These are phyloP conservation scores for Conringia planisiliqua DNA, from an alignment of 345 rosid genomes.

Conservation along the genomic window DNA sequence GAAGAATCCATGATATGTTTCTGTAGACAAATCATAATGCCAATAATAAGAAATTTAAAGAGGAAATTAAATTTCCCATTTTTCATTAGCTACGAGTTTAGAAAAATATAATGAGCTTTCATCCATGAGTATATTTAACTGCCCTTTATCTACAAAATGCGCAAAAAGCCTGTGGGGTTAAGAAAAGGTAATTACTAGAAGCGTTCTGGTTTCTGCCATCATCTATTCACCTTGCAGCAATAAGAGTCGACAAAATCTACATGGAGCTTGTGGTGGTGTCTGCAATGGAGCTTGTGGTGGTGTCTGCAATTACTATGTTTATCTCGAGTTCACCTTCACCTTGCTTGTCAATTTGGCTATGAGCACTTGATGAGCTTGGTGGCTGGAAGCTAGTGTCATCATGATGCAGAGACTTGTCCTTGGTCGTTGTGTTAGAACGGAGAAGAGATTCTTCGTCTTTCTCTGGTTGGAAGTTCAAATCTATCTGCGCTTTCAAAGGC, in stretches of 20 bases:
- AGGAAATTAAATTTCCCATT: neutral
- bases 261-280: slow-evolving; percentile 7
- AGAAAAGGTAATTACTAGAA: neutral
- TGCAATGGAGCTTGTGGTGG: slow-evolving; percentile 5
- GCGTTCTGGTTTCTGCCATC: neutral
- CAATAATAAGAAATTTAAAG: neutral
- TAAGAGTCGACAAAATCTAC: slow-evolving; percentile 3
- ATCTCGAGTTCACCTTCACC: slow-evolving; percentile 16
- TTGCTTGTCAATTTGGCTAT: slow-evolving; percentile 19
- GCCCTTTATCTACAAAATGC: slow-evolving; percentile 12
- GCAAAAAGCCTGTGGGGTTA: slow-evolving; percentile 14
- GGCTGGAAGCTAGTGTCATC: slow-evolving; percentile 40
- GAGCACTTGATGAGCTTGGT: slow-evolving; percentile 36
- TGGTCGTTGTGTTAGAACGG: slow-evolving; percentile 44
- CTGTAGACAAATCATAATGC: neutral
- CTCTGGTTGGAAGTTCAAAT: slow-evolving; percentile 92
- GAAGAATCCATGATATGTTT: neutral
- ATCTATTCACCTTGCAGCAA: slow-evolving; percentile 19
- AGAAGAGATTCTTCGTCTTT: slow-evolving; percentile 74
- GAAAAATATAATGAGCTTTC: slow-evolving; percentile 12
- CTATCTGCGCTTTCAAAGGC: slow-evolving; percentile 71
- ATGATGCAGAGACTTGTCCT: slow-evolving; percentile 40
- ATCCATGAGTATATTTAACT: neutral
- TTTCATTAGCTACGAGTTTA: slow-evolving; percentile 13
- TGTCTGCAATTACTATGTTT: slow-evolving; percentile 6